These are phyloP conservation scores for Triangularia verruculosa DNA, from an alignment of 2,329 filamentous ascomycete genomes.

Conservation along the genomic window DNA sequence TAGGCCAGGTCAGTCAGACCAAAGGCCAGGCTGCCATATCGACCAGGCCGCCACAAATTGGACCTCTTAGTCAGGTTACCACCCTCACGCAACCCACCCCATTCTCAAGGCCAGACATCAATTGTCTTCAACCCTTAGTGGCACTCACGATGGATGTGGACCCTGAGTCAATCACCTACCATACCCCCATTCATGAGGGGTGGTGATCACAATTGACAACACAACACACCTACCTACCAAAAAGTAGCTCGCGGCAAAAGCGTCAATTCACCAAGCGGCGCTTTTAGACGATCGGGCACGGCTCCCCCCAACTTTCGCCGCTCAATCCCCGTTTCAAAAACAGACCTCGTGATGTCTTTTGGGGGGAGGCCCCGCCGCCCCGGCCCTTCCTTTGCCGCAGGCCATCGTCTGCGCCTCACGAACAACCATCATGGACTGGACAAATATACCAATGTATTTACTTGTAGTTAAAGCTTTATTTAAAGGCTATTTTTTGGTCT, in stretches of 20 bases:
- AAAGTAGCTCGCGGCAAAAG: too few relatives aligned
- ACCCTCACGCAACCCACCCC: neutral
- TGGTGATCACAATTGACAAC: too few relatives aligned
- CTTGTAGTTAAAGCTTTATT: neutral
- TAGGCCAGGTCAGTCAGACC: neutral
- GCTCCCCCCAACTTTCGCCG: neutral
- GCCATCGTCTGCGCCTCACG: neutral
- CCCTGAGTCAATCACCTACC: neutral
- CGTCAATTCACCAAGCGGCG: too few relatives aligned
- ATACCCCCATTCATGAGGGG: too few relatives aligned
- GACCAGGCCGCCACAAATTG: neutral
- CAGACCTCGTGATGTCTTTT: conserved; percentile 1
- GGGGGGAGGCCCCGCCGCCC: neutral
- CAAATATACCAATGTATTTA: neutral
- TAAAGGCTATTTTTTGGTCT: too few relatives aligned
- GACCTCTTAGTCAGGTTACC: neutral
- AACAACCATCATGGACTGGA: neutral
- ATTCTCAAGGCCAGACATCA: neutral
- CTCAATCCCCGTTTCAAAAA: neutral
- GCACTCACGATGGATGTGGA: neutral
- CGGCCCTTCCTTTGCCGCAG: neutral
- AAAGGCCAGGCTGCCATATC: neutral
- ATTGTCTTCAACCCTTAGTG: neutral
- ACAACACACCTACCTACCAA: too few relatives aligned
- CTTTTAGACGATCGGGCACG: neutral